These are phyloP conservation scores for Coprinopsis sp. DNA, from an alignment of 768 basidiomycete species.

Conservation along the genomic window DNA sequence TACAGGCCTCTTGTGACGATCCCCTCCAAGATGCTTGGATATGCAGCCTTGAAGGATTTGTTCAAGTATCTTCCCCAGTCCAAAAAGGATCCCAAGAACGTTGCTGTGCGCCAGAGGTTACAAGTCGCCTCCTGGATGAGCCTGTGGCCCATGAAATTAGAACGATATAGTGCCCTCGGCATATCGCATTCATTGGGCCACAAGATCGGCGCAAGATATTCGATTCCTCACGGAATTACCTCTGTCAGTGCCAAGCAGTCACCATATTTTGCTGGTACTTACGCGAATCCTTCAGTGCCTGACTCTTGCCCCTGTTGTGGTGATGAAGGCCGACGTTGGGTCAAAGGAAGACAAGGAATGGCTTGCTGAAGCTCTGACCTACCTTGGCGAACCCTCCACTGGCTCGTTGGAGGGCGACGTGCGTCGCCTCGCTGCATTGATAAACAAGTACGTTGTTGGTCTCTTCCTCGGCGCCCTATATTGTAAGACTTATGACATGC, in stretches of 20 bases:
- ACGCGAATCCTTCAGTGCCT: constrained; percentile 46
- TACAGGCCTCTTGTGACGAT: constrained; percentile 52
- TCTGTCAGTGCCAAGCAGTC: constrained; percentile 49
- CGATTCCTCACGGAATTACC: constrained; percentile 79
- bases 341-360: constrained; percentile 59
- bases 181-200: constrained; percentile 75
- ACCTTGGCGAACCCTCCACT: constrained; percentile 55
- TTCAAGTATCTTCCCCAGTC: constrained; percentile 69
- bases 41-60: constrained; percentile 63
- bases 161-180: constrained; percentile 63
- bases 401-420: constrained; percentile 65
- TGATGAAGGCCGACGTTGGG: constrained; percentile 51
- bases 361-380: constrained; percentile 53
- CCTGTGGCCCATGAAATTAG: constrained; percentile 59
- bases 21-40: constrained; percentile 61
- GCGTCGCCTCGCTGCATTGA: constrained; percentile 44
- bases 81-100: constrained; percentile 50
- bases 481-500: constrained; percentile 1
- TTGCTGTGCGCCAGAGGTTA: constrained; percentile 62
- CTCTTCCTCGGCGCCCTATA: not conserved
- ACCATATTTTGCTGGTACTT: constrained; percentile 2
- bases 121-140: constrained; percentile 81
- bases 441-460: constrained; percentile 43
- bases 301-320: constrained; percentile 62
- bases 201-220: constrained; percentile 65